phyloP scores from a whole-genome alignment of 495 filamentous ascomycete species.

The Penicillium canescens region DNA sequence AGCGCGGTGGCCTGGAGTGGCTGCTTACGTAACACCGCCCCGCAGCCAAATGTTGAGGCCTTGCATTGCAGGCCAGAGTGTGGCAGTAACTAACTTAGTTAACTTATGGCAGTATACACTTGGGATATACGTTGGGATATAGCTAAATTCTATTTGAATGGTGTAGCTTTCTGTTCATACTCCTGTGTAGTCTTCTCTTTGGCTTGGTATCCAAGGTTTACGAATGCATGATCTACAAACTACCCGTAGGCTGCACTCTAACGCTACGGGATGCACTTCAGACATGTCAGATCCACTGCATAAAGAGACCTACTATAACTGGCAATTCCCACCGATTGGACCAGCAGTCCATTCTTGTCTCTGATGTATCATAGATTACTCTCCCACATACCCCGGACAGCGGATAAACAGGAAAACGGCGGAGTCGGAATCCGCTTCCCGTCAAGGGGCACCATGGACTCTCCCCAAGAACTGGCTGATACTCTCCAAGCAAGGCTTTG shows the following conservation, averaged over 20 bases:
- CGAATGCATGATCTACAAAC: neutral
- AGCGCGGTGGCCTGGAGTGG: slow-evolving; percentile 9
- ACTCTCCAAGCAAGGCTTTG: neutral
- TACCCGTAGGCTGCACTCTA: neutral
- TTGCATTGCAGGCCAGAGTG: too few species aligned
- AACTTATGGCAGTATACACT: too few species aligned
- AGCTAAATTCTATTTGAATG: too few species aligned
- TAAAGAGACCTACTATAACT: too few species aligned
- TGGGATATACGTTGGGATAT: too few species aligned
- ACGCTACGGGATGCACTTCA: neutral
- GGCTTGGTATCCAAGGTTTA: neutral
- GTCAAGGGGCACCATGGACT: neutral
- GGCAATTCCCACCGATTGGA: slow-evolving; percentile 6
- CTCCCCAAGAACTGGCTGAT: neutral
- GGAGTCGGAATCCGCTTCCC: slow-evolving; percentile 7
- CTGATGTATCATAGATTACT: neutral
- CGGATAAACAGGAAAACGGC: neutral
- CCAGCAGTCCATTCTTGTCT: neutral
- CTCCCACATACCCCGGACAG: neutral
- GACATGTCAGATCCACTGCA: slow-evolving; percentile 1
- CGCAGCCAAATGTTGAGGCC: neutral
- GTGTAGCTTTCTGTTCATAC: too few species aligned
- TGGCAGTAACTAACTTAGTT: too few species aligned
- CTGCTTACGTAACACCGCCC: slow-evolving; percentile 5
- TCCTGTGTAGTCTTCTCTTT: too few species aligned